Evolutionary conservation across 2,329 filamentous ascomycete species (phyloP), one percentile per base, ranked within the genome.

Genomic region (Colletotrichum sp.): DNA sequence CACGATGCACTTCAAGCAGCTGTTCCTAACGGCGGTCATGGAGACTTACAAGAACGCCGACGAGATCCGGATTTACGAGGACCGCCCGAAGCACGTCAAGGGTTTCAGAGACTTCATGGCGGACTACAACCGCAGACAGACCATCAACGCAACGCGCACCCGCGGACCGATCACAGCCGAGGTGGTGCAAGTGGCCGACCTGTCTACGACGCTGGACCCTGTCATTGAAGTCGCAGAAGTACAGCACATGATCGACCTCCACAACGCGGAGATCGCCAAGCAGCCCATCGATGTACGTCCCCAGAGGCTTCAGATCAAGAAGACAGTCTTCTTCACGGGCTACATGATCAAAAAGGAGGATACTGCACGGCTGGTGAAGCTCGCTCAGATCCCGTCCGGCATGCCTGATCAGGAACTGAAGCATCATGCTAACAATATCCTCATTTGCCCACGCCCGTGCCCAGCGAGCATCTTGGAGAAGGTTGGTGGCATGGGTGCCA

Each of bases 1-100:
- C 81, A 99, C 97, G 5, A 97, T 98, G 93, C 87, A 91, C 30
- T 99, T 98, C 89, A 99, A 99, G 87, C 94, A 98, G 82, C 88
- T 92, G 52, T 95, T 98, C 80, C 90, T 99, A 32, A 90, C 92
- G 77, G 91, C 94, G 28, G 87, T 98, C 70, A 91, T 98, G 86
- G 93, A 95, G 85, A 98, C 96, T 32, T 98, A 98, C 85, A 91
- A 89, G 77, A 84, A 92, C 57, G 95, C 96, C 5, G 91, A 93
- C n/a, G 96, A 98, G 80, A 93, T 98, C 71, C 92, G 93, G 84
- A 89, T 94, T 64, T 94, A 94, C 82, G 93, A 94, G 80, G 93
- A 94, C 80, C 87, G 93, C 6, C 86, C 88, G 5, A 91, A 90
- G 79, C 93, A 94, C 82, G 94, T 94, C 68, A 94, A 94, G 83